A percentile compares a stretch with the other conserved stretches of the same genome.
Conservation (phyloP, 1,284 basidiomycete genomes). For the Pascua sp. region DNA sequence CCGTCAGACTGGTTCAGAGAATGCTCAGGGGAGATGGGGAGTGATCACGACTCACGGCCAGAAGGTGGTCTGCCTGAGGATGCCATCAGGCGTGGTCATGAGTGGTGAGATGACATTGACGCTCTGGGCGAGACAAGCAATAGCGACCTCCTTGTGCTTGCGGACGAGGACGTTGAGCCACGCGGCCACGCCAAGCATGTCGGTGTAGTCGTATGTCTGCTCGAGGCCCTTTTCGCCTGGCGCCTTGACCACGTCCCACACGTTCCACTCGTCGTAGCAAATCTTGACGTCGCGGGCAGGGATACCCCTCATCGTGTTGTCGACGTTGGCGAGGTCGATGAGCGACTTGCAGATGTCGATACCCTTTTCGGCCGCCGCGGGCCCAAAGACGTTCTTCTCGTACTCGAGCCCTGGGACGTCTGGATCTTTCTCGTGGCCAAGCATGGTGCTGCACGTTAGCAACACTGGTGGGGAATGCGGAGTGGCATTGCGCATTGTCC, state of each 20-base stretch:
- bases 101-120: conserved; percentile 48
- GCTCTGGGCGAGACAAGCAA: conserved; percentile 63
- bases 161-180: conserved; percentile 65
- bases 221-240: conserved; percentile 52
- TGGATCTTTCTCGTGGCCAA: conserved; percentile 27
- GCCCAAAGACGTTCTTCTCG: conserved; percentile 53
- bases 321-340: conserved; percentile 49
- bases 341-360: conserved; percentile 48
- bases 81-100: conserved; percentile 33
- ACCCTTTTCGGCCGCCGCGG: conserved; percentile 48
- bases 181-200: conserved; percentile 59
- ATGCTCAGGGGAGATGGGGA: too few species aligned
- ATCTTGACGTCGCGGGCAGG: conserved; percentile 42
- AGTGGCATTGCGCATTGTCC: too few species aligned
- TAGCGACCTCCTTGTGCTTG: conserved; percentile 60
- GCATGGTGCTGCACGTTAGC: conserved; percentile 18
- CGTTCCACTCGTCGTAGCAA: conserved; percentile 53
- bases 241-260: conserved; percentile 50
- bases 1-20: neutral
- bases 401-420: conserved; percentile 30
- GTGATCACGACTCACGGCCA: conserved; percentile 27
- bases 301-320: conserved; percentile 23
- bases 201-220: conserved; percentile 60
- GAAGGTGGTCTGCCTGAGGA: conserved; percentile 38
- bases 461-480: neutral